Conservation (phyloP, 306 rosid species). For the Coriaria nepalensis region DNA sequence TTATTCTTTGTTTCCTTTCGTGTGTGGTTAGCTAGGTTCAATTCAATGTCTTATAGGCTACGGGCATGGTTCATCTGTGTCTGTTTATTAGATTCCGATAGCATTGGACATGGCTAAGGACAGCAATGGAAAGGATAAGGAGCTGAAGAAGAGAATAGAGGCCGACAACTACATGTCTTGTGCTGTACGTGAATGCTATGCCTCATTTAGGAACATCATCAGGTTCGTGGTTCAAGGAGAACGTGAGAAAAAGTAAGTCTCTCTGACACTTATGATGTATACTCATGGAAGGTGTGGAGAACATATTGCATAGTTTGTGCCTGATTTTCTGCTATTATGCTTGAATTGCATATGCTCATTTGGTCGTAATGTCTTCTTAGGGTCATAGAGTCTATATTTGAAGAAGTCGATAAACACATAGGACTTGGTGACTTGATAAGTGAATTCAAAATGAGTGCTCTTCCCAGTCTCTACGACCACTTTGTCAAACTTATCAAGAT, state of each 20-base stretch:
- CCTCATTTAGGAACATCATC: conserved; percentile 71
- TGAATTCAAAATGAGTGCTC: conserved; percentile 72
- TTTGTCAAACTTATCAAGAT: conserved; percentile 53
- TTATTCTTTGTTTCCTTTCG: conserved; percentile 9
- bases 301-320: not conserved
- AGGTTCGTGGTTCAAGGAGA: conserved; percentile 59
- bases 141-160: conserved; percentile 67
- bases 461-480: conserved; percentile 68
- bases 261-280: not conserved
- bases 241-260: conserved; percentile 62
- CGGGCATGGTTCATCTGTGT: too few relatives aligned
- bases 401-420: conserved; percentile 54
- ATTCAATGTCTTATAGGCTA: too few relatives aligned
- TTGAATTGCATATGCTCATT: not conserved
- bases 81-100: conserved; percentile 61
- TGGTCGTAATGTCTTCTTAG: conserved; percentile 29
- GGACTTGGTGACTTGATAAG: conserved; percentile 22
- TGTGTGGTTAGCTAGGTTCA: not conserved
- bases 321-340: not conserved
- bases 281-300: not conserved
- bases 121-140: conserved; percentile 93
- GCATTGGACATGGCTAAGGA: conserved; percentile 99
- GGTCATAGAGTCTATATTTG: conserved; percentile 51
- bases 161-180: conserved; percentile 72
- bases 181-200: conserved; percentile 91